Base-by-base conservation (phyloP, 208 protist species). In the Herpetomonas tarakana region DNA sequence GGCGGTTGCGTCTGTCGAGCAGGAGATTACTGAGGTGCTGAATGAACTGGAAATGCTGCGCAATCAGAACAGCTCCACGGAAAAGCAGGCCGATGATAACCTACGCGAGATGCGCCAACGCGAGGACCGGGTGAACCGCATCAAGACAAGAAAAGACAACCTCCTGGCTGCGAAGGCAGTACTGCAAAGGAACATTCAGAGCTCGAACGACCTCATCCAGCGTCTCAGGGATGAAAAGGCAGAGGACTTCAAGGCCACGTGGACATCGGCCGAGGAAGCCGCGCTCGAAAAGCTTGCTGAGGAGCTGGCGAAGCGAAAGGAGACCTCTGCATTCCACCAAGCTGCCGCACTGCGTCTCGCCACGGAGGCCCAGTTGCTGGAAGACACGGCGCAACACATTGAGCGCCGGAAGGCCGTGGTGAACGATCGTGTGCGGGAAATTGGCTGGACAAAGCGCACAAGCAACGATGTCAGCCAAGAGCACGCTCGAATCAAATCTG, bases 21-120 rank as follows among this genome's bases (percentile, higher is more conserved):
- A 92, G 60, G 35, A 58, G 25, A 90, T 94, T 56, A 93, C 78
- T 6, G 77, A 92, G 25, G 71, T 81, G 26, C 75, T 94, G 18
- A 87, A 93, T 52, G 70, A 88, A 49, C 51, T 96, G 29, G 84
- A 93, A 52, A 61, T 39, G 1, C 59, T 94, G 25, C 82, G 75
- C 26, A 78, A 68, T 45, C 69, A 89, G 30, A 81, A 78, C 56
- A 44, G 41, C 21, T 71, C 79, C 1, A 71, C 54, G 11, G 82
- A 91, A 51, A 64, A 63, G 53, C 55, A 74, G 26, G 80, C 78
- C 2, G 78, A 92, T 58, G 60, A 49, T 4, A 22, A 67, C 6
- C 46, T 77, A 14, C 61, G 76, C 11, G 76, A 78, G 63, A 30
- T 58, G 2, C 64, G 74, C 14, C 41, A 82, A 31, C 58, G 68